A percentile compares a stretch with the other conserved stretches of the same genome.
These are phyloP conservation scores for Rasamsonia emersonii DNA, from an alignment of 2,329 filamentous ascomycete genomes.

Conservation along the genomic window DNA sequence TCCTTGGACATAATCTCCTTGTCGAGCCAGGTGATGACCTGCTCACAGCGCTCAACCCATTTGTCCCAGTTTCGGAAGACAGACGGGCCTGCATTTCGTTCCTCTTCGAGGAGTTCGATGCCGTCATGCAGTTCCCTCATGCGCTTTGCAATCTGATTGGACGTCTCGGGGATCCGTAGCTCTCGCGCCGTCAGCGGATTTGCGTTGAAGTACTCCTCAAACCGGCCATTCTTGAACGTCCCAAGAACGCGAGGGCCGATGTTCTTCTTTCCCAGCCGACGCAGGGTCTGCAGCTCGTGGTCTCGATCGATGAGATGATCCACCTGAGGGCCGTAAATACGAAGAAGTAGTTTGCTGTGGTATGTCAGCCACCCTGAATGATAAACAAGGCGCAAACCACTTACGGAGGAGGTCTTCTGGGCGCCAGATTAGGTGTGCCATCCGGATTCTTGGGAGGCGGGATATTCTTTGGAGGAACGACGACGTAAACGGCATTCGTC, in stretches of 20 bases:
- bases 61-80: constrained; percentile 94
- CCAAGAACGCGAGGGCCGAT: constrained; percentile 88
- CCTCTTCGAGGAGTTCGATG: constrained; percentile 71
- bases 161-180: constrained; percentile 72
- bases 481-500: constrained; percentile 94
- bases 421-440: constrained; percentile 25
- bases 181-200: constrained; percentile 68
- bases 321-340: constrained; percentile 90
- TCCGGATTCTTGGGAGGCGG: constrained; percentile 33
- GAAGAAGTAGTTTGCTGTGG: constrained; percentile 65
- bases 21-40: constrained; percentile 45
- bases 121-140: constrained; percentile 96
- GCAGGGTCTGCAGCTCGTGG: constrained; percentile 76
- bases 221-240: constrained; percentile 88
- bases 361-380: neutral
- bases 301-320: constrained; percentile 94
- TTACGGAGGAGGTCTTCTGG: constrained; percentile 46
- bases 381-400: constrained; percentile 15
- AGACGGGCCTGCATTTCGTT: constrained; percentile 68
- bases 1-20: constrained; percentile 48
- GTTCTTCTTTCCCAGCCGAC: constrained; percentile 77
- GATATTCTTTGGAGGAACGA: constrained; percentile 66
- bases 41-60: constrained; percentile 61
- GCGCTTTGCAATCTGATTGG: constrained; percentile 88
- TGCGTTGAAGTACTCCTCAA: constrained; percentile 89